Conservation (phyloP, 2,329 filamentous ascomycete genomes). For the Calonectria honghensis region DNA sequence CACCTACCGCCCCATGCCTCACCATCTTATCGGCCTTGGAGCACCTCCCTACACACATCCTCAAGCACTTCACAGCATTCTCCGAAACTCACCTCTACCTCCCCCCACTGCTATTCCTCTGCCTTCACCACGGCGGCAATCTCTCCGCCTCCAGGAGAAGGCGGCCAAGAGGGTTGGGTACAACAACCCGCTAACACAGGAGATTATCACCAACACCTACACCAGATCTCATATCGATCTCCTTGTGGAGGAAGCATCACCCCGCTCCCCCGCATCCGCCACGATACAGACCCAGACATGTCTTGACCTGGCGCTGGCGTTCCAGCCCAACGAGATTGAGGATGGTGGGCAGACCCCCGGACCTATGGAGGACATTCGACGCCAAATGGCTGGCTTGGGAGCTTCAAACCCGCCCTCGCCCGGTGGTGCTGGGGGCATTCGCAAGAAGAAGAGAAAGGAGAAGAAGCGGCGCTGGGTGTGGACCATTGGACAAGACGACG, state of each 20-base stretch:
- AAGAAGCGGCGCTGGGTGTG: constrained; percentile 80
- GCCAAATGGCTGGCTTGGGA: constrained; percentile 71
- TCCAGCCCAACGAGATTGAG: constrained; percentile 72
- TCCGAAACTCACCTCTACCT: constrained; percentile 79
- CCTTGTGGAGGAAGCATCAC: constrained; percentile 74
- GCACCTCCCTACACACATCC: constrained; percentile 75
- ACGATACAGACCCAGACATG: constrained; percentile 62
- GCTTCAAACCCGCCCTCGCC: constrained; percentile 65
- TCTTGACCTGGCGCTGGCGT: constrained; percentile 71
- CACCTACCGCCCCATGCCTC: constrained; percentile 37
- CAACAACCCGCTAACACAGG: constrained; percentile 77
- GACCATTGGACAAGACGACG: constrained; percentile 76
- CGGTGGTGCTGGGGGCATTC: constrained; percentile 65
- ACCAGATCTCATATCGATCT: constrained; percentile 79
- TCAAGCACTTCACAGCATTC: constrained; percentile 76
- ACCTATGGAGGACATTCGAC: constrained; percentile 78
- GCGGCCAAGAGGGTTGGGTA: constrained; percentile 76
- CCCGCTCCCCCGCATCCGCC: constrained; percentile 62
- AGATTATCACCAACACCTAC: constrained; percentile 78
- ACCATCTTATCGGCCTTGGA: constrained; percentile 42
- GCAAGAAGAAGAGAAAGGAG: constrained; percentile 73
- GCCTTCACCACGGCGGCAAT: constrained; percentile 72
- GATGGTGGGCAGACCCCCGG: constrained; percentile 79
- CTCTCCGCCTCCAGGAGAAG: constrained; percentile 72
- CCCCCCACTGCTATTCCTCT: constrained; percentile 70